Base-by-base conservation (phyloP, 805 yeast species). In the Sugiyamaella chiloensis region DNA sequence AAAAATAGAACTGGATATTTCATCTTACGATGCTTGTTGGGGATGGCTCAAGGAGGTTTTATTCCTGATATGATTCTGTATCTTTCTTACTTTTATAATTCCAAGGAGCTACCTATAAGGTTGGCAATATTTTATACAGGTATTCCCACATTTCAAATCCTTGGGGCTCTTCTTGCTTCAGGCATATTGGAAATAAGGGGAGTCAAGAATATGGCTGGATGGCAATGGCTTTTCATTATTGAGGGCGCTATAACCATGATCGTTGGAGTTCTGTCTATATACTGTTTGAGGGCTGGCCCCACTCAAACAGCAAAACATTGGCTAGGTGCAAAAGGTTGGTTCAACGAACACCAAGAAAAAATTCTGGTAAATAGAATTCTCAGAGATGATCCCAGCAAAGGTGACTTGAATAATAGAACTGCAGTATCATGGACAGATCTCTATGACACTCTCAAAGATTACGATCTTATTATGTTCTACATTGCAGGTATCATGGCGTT, bases 321-420 rank as follows among this genome's bases (percentile, higher is more conserved):
- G 45, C 64, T 69, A 37, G n/a, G n/a, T n/a, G 69, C 68, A 16
- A 72, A 75, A 24, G 83, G 83, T 26, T 72, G 77, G 77, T 70
- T 71, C 52, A 72, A 75, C 12, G 79, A 76, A 1, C 62, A 76
- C 39, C 83, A 81, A 51, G 78, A 75, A 60, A 74, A 75, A 50
- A 78, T 80, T 46, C 65, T 79, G 21, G 83, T 79, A 42, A 80
- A 79, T 59, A 68, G 79, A 52, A 70, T 81, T 1, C 61, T 81
- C 42, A 65, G 85, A 54, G 85, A 81, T 59, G 87, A 81, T 57
- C 86, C 85, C 17, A 56, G 73, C 8, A 75, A 75, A 66, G 83
- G 85, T 19, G 83, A 78, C 51, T 78, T 80, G 85, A 70, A 80
- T 58, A 80, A 81, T 57, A 68, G 83, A 59, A 76, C 76, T 53